Evolutionary conservation across 441 rosid species (phyloP).

Genomic region (Arabidopsis hybrid): DNA sequence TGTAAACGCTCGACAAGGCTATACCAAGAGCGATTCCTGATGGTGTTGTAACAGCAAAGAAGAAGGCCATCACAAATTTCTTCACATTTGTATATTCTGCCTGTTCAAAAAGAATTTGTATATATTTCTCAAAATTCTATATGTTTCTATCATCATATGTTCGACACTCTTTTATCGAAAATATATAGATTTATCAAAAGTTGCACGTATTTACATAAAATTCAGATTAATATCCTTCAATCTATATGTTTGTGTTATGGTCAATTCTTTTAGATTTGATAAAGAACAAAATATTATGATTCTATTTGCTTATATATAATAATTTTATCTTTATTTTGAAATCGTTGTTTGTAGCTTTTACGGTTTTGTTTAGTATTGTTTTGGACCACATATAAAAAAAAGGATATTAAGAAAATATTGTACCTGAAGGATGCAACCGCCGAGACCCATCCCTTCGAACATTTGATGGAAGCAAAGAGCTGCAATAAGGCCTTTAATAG

Average conservation of each 20-base stretch:
- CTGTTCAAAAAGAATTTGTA: background rate
- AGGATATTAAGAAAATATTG: too few relatives aligned
- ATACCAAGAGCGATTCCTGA: conserved; percentile 36
- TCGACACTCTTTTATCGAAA: background rate
- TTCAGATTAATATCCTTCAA: background rate
- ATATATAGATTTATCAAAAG: background rate
- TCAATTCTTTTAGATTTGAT: background rate
- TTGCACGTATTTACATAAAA: background rate
- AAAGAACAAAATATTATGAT: background rate
- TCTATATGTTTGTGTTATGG: background rate
- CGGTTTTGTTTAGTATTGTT: background rate
- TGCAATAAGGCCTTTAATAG: conserved; percentile 58
- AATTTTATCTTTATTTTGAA: too few relatives aligned
- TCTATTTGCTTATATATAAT: too few relatives aligned
- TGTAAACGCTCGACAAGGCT: conserved; percentile 34
- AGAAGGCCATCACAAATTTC: conserved; percentile 39
- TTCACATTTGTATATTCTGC: conserved; percentile 36
- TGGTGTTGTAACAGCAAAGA: conserved; percentile 38
- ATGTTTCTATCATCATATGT: background rate
- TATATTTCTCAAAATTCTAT: background rate
- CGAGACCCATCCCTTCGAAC: conserved; percentile 82
- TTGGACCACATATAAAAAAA: background rate
- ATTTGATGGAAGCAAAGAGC: conserved; percentile 79
- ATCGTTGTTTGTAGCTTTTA: background rate
- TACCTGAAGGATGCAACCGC: conserved; percentile 72